These are phyloP conservation scores for Mallotus repandus DNA, from an alignment of 441 rosid species.

Conservation along the genomic window DNA sequence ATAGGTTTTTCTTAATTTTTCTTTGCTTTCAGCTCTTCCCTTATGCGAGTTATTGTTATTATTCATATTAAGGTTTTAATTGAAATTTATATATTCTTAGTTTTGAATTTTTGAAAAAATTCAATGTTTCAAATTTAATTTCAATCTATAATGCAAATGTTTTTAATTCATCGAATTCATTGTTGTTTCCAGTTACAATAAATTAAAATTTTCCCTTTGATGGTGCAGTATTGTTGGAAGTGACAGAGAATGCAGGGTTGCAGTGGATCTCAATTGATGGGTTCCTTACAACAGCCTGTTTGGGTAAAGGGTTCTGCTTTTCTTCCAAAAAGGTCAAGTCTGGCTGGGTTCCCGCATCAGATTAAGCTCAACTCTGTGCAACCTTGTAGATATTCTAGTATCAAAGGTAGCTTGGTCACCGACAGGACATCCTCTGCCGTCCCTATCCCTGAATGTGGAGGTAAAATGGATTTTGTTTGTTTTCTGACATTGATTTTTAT, in stretches of 20 bases:
- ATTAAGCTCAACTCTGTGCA: constrained; percentile 38
- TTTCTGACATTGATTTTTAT: neutral
- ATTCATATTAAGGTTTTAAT: too few relatives aligned
- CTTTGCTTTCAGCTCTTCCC: too few relatives aligned
- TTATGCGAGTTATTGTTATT: too few relatives aligned
- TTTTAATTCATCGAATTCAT: too few relatives aligned
- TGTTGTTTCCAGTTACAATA: too few relatives aligned
- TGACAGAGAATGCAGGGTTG: constrained; percentile 42
- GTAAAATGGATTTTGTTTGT: constrained; percentile 21
- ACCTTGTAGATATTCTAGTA: constrained; percentile 33
- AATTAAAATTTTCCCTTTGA: too few relatives aligned
- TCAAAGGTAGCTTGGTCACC: constrained; percentile 44
- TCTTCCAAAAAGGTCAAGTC: constrained; percentile 25
- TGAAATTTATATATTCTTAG: too few relatives aligned
- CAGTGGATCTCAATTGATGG: constrained; percentile 45
- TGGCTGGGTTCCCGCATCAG: constrained; percentile 39
- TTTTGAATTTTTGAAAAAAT: too few relatives aligned
- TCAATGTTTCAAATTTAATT: too few relatives aligned
- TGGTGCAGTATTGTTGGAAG: neutral
- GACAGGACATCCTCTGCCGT: constrained; percentile 49
- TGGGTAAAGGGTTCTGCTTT: constrained; percentile 34
- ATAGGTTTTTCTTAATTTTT: too few relatives aligned
- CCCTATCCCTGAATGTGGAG: constrained; percentile 43
- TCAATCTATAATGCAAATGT: too few relatives aligned
- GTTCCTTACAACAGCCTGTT: constrained; percentile 54